Percentiles rank a stretch among this genome's conserved stretches.
These are phyloP conservation scores for Aspergillus phoenicis DNA, from an alignment of 2,329 filamentous ascomycete genomes.

Conservation along the genomic window DNA sequence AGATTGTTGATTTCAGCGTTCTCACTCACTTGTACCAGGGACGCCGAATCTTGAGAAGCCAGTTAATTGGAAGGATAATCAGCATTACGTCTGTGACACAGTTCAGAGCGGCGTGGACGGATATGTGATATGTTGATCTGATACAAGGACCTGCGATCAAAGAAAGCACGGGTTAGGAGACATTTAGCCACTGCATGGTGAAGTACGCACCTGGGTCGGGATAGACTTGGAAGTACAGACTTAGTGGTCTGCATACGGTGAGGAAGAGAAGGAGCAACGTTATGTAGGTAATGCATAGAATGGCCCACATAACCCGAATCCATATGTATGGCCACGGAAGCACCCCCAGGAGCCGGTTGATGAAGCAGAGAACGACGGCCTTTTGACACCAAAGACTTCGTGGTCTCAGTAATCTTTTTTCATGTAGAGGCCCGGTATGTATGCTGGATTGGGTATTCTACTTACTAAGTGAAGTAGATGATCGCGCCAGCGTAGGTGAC, in stretches of 20 bases:
- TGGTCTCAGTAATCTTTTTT: neutral
- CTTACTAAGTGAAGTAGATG: slow-evolving; percentile 16
- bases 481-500: slow-evolving; percentile 3
- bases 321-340: slow-evolving; percentile 16
- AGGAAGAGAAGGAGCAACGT: slow-evolving; percentile 7
- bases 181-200: no score
- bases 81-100: slow-evolving; percentile 14
- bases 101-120: slow-evolving; percentile 10
- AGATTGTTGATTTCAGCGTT: no score
- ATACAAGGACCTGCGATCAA: slow-evolving; percentile 1
- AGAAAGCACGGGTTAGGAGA: neutral
- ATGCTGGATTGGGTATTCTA: neutral
- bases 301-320: slow-evolving; percentile 12
- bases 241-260: slow-evolving; percentile 8
- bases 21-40: slow-evolving; percentile 10
- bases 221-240: slow-evolving; percentile 15
- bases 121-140: slow-evolving; percentile 4
- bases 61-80: slow-evolving; percentile 16
- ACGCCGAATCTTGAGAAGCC: slow-evolving; percentile 11
- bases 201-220: slow-evolving; percentile 12
- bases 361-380: slow-evolving; percentile 14
- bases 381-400: slow-evolving; percentile 20
- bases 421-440: no score
- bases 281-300: slow-evolving; percentile 5
- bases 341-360: slow-evolving; percentile 13